Evolutionary conservation across 345 rosid genomes (phyloP).

Genomic region (Eucalyptus regnans): DNA sequence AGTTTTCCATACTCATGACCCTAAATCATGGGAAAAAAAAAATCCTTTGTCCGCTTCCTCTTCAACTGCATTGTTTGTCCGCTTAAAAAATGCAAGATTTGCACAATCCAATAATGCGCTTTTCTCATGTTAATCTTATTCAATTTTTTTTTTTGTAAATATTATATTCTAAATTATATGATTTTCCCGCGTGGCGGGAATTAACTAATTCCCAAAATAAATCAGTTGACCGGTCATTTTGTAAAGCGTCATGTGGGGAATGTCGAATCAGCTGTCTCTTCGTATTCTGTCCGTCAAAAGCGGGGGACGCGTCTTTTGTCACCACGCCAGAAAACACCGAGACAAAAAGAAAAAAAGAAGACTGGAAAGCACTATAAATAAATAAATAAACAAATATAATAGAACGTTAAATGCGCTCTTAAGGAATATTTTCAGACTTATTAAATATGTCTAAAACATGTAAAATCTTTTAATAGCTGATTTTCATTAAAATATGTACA

Average conservation of each 20-base stretch:
- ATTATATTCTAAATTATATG: background rate
- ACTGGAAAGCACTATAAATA: background rate
- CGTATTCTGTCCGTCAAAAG: background rate
- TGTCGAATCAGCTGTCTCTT: background rate
- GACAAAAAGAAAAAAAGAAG: background rate
- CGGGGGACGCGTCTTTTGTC: background rate
- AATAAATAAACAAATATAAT: background rate
- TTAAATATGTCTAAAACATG: background rate
- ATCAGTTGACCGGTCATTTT: background rate
- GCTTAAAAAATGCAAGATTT: background rate
- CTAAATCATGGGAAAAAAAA: background rate
- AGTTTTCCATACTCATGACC: background rate
- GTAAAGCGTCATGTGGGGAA: background rate
- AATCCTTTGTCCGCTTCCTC: rapidly evolving
- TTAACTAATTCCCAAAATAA: background rate
- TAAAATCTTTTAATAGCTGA: background rate
- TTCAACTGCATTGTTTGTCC: background rate
- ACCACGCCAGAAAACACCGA: background rate
- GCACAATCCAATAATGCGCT: background rate
- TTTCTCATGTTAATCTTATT: background rate
- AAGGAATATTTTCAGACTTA: background rate
- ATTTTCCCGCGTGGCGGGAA: background rate
- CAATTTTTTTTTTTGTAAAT: background rate
- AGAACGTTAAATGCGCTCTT: background rate
- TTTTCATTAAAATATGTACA: background rate